These are phyloP conservation scores for Rhodotorula toruloides DNA, from an alignment of 768 basidiomycete species.

Conservation along the genomic window DNA sequence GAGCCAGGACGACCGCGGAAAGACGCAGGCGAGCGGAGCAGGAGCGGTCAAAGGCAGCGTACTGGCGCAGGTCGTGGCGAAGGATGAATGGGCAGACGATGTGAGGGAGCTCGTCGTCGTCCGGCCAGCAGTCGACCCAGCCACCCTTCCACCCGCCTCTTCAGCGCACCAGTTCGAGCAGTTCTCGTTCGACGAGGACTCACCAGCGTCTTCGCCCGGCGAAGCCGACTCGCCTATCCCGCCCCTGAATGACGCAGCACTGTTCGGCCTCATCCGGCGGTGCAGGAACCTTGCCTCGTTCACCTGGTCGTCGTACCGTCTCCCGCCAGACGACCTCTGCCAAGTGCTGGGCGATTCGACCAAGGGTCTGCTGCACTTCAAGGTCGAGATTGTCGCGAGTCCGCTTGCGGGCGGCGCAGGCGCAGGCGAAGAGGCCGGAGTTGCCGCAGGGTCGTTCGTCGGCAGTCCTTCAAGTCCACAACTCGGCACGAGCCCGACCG, in stretches of 20 bases:
- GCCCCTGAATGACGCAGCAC: constrained; percentile 6
- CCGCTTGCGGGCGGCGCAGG: not conserved
- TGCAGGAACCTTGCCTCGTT: constrained; percentile 2
- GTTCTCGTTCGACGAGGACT: not conserved
- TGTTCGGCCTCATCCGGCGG: constrained; percentile 13
- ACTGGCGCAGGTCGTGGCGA: not conserved
- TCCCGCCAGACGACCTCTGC: too few species aligned
- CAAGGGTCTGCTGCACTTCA: too few species aligned
- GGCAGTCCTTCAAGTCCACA: not conserved
- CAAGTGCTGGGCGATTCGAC: too few species aligned
- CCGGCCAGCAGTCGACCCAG: not conserved
- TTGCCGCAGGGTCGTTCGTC: not conserved
- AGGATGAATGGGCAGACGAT: not conserved
- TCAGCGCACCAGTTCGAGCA: not conserved
- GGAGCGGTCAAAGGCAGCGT: too few species aligned
- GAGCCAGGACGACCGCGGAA: too few species aligned
- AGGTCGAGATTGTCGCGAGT: constrained; percentile 11
- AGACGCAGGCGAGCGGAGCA: not conserved
- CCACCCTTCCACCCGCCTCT: not conserved
- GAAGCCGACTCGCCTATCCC: not conserved
- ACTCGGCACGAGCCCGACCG: not conserved
- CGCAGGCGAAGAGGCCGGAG: too few species aligned
- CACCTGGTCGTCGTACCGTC: too few species aligned
- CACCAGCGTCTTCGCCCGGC: not conserved
- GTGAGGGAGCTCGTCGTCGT: not conserved